Conservation (phyloP, 1,284 basidiomycete species). For the Ceratobasidium sp. region DNA sequence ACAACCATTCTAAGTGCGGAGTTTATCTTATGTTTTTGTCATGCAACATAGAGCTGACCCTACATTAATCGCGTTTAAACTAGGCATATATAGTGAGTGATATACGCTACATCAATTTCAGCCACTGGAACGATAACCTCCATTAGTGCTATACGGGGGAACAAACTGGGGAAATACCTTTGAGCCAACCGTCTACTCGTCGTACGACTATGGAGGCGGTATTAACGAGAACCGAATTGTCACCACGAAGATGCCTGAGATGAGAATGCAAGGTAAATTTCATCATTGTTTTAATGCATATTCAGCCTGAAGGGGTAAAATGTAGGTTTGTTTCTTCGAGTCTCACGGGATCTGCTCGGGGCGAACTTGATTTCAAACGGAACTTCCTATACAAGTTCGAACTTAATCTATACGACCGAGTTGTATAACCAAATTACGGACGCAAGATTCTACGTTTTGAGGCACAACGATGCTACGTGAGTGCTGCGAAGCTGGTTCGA, state of each 20-base stretch:
- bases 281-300: neutral
- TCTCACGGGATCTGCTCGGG: constrained; percentile 40
- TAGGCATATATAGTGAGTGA: constrained; percentile 64
- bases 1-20: constrained; percentile 65
- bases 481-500: constrained; percentile 8
- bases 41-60: neutral
- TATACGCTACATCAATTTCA: neutral
- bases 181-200: constrained; percentile 59
- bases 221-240: constrained; percentile 51
- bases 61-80: neutral
- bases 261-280: constrained; percentile 48
- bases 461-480: constrained; percentile 53
- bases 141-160: constrained; percentile 65
- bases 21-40: constrained; percentile 24
- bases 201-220: constrained; percentile 53
- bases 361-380: constrained; percentile 49
- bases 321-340: constrained; percentile 64
- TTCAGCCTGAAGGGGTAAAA: neutral
- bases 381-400: constrained; percentile 44
- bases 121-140: constrained; percentile 8
- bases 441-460: constrained; percentile 53
- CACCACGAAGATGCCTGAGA: constrained; percentile 50
- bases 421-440: constrained; percentile 47
- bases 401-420: constrained; percentile 43
- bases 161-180: constrained; percentile 67